Percentiles rank a stretch among this genome's conserved stretches.
These are phyloP conservation scores for Selaginella moellendorffii DNA, from an alignment of 75 land plant species.

Conservation along the genomic window DNA sequence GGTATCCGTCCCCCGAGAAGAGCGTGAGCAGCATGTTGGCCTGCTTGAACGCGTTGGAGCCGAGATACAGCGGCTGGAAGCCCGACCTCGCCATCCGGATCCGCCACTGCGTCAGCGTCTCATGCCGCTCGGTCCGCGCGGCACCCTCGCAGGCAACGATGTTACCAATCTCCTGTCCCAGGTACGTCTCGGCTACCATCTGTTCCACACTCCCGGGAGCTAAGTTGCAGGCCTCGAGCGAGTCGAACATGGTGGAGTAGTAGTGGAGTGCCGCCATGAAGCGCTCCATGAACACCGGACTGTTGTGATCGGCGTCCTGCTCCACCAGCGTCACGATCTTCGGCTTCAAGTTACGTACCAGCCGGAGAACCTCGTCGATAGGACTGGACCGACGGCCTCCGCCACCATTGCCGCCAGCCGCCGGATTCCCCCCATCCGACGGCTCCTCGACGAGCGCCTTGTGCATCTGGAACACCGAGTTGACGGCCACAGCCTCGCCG, in stretches of 20 bases:
- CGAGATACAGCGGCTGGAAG: conserved; percentile 38
- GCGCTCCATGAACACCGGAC: conserved; percentile 42
- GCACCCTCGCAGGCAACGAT: conserved; percentile 68
- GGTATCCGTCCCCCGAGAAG: conserved; percentile 58
- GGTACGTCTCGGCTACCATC: conserved; percentile 47
- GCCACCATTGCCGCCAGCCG: no score
- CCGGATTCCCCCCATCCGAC: conserved; percentile 15
- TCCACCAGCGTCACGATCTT: conserved; percentile 66
- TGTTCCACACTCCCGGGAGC: conserved; percentile 21
- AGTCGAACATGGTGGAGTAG: conserved; percentile 83
- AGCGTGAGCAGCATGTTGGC: conserved; percentile 53
- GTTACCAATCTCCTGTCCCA: conserved; percentile 56
- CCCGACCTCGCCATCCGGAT: conserved; percentile 38
- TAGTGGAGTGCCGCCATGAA: conserved; percentile 65
- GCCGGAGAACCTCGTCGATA: conserved; percentile 44
- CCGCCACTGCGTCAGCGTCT: conserved; percentile 50
- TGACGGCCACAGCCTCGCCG: conserved; percentile 60
- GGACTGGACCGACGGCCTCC: conserved; percentile 23
- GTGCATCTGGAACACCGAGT: conserved; percentile 69
- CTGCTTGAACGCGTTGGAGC: conserved; percentile 61
- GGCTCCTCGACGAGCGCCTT: conserved; percentile 27
- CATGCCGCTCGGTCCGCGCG: conserved; percentile 65
- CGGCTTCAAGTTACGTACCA: conserved; percentile 42
- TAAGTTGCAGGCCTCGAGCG: conserved; percentile 40
- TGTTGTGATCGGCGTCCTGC: conserved; percentile 82